phyloP scores from a whole-genome alignment of 1,284 basidiomycete species.

The Mixia osmundae region DNA sequence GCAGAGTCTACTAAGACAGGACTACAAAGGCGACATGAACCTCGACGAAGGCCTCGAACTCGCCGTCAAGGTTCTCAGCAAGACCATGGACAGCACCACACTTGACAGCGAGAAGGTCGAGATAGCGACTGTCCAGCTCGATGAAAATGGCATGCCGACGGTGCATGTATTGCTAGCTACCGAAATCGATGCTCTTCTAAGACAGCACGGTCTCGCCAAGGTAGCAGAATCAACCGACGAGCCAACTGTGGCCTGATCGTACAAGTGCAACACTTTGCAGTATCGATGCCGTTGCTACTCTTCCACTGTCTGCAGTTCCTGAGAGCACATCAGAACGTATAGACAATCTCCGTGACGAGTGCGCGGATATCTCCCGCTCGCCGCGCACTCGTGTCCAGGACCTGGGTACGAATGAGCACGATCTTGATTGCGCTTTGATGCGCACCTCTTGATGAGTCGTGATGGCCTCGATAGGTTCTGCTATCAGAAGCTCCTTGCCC shows the following conservation, averaged over 20 bases:
- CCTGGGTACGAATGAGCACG: constrained; percentile 5
- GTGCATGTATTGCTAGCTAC: constrained; percentile 79
- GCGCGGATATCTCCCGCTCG: constrained; percentile 5
- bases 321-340: too few species aligned
- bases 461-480: neutral
- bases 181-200: constrained; percentile 71
- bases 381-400: constrained; percentile 5
- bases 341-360: constrained; percentile 7
- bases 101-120: constrained; percentile 93
- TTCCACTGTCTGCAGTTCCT: too few species aligned
- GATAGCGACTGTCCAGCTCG: constrained; percentile 76
- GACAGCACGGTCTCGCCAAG: constrained; percentile 51
- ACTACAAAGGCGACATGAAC: constrained; percentile 86
- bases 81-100: constrained; percentile 97
- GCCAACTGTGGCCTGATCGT: too few species aligned
- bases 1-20: constrained; percentile 83
- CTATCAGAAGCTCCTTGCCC: neutral
- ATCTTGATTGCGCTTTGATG: too few species aligned
- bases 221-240: too few species aligned
- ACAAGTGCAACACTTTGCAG: too few species aligned
- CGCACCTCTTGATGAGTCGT: constrained; percentile 2
- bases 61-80: constrained; percentile 86
- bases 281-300: too few species aligned
- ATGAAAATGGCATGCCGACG: constrained; percentile 54
- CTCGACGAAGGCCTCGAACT: constrained; percentile 79